A percentile compares a stretch with the other conserved stretches of the same genome.
These are phyloP conservation scores for Penicillium canariense DNA, from an alignment of 495 filamentous ascomycete genomes.

Conservation along the genomic window DNA sequence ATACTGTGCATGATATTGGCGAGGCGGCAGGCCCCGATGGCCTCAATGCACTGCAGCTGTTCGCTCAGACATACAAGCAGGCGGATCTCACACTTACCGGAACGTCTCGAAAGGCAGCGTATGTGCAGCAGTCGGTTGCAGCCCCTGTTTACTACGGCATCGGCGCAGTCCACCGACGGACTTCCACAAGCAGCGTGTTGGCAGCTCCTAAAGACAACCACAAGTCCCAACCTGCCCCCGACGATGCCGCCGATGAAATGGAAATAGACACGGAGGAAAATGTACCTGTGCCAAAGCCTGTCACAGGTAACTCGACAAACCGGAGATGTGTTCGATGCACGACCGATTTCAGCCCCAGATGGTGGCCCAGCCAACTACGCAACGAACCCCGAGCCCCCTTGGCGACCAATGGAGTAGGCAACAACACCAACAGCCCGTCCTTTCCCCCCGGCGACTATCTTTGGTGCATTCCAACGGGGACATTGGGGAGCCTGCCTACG, in stretches of 20 bases:
- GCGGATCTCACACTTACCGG: conserved; percentile 86
- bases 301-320: conserved; percentile 15
- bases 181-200: conserved; percentile 37
- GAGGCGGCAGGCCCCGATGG: conserved; percentile 60
- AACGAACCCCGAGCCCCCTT: conserved; percentile 28
- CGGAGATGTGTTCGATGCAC: conserved; percentile 42
- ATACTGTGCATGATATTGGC: conserved; percentile 70
- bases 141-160: conserved; percentile 27
- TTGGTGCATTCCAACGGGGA: conserved; percentile 36
- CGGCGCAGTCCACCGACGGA: conserved; percentile 32
- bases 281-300: conserved; percentile 16
- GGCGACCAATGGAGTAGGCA: conserved; percentile 30
- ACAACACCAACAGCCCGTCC: conserved; percentile 26
- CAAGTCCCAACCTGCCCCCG: conserved; percentile 25
- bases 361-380: conserved; percentile 42
- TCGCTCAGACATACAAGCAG: conserved; percentile 86
- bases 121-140: conserved; percentile 53
- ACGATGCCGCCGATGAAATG: conserved; percentile 35
- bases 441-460: conserved; percentile 25
- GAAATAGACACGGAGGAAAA: conserved; percentile 37
- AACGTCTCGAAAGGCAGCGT: conserved; percentile 82
- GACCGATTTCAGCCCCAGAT: conserved; percentile 40
- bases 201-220: conserved; percentile 28
- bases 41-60: conserved; percentile 79
- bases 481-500: conserved; percentile 25